Evolutionary conservation across 495 filamentous ascomycete genomes (phyloP), one percentile per base, ranked within the genome.

Genomic region (Penicillium robsamsonii): DNA sequence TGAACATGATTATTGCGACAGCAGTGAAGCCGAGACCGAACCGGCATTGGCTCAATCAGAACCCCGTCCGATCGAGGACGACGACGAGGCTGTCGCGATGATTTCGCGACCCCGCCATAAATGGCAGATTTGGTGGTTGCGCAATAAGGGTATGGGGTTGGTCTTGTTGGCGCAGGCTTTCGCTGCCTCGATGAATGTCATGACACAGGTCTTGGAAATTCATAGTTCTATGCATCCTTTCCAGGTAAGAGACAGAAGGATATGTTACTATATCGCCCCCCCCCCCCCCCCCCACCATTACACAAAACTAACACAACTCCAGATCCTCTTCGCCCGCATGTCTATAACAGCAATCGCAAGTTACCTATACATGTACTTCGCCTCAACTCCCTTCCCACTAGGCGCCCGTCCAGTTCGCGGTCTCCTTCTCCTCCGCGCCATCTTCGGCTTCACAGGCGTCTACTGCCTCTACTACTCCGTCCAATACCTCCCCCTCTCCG

Each of bases 321-420:
- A 86, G 74, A 85, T 98, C 50, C 80, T 97, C 37, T 95, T 96
- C 67, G 87, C 79, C 4, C 82, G 94, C 24, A 94, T 95, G 88
- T 79, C 77, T 42, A 82, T 96, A 56, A 97, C 93, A 0, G 71
- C 83, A 2, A 18, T 89, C 3, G 73, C 86, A 41, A 84, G 85
- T 31, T 81, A 78, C 46, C 59, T 83, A 18, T 97, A 93, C 71
- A 91, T 96, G 84, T 91, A 81, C 80, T 83, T 79, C 62, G 81
- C 75, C 20, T 75, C 77, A 9, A 82, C 90, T 0, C 83, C 86
- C 0, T 65, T 89, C 52, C 87, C 92, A 3, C 74, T 95, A 17
- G 94, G 94, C 2, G 73, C 75, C 7, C 79, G 71, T 31, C 82
- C 83, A 15, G 77, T 96, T 3, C 71, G 90, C 22, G 67, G 69